A percentile compares a stretch with the other conserved stretches of the same genome.
Evolutionary conservation across 1,139 yeast genomes (phyloP).

Genomic region (Suhomyces maxii): DNA sequence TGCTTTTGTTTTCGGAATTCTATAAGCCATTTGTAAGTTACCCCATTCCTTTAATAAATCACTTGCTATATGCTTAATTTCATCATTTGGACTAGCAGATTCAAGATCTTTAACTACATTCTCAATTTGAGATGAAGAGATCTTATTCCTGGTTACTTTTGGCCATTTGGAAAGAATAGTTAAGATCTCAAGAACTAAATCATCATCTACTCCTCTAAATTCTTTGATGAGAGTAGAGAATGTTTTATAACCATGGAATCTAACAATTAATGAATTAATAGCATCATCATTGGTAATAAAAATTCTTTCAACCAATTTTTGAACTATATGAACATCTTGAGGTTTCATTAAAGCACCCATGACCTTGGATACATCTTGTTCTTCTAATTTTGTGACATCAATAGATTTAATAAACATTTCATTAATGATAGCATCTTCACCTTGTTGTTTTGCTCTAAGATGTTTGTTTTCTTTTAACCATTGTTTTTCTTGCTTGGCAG

Average conservation of each 20-base stretch:
- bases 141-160: constrained; percentile 74
- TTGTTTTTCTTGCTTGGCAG: constrained; percentile 56
- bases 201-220: constrained; percentile 32
- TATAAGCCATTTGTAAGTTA: constrained; percentile 72
- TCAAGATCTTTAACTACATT: constrained; percentile 53
- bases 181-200: constrained; percentile 48
- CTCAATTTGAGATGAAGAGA: constrained; percentile 78
- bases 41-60: constrained; percentile 69
- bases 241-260: constrained; percentile 86
- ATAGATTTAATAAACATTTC: constrained; percentile 64
- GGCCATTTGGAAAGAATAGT: constrained; percentile 75
- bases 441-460: constrained; percentile 46
- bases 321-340: constrained; percentile 66
- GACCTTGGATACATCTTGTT: constrained; percentile 70
- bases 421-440: constrained; percentile 60
- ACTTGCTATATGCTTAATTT: constrained; percentile 38
- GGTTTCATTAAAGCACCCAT: constrained; percentile 81
- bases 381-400: constrained; percentile 51
- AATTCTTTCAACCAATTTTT: constrained; percentile 68
- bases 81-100: constrained; percentile 28
- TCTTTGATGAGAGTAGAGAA: constrained; percentile 57
- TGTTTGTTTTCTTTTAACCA: constrained; percentile 65
- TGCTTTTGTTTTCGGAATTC: constrained; percentile 60
- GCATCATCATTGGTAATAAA: constrained; percentile 53
- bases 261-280: constrained; percentile 62